These are phyloP conservation scores for Geotrichum cucujoidarum DNA, from an alignment of 1,139 yeast species.

Conservation along the genomic window DNA sequence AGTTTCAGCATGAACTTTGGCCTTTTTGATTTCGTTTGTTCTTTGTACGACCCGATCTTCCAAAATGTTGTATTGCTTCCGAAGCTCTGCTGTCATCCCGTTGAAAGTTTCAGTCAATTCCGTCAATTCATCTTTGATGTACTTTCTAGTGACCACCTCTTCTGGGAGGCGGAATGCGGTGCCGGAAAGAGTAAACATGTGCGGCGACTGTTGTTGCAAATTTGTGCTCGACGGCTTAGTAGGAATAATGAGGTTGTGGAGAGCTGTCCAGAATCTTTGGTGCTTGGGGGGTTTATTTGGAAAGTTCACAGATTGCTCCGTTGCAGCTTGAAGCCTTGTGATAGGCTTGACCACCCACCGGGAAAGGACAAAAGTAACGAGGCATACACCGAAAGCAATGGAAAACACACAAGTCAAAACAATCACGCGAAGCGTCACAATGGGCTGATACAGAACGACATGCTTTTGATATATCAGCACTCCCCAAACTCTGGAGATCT, in stretches of 20 bases:
- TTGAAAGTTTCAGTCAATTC: conserved; percentile 89
- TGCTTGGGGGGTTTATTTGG: background rate
- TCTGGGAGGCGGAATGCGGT: conserved; percentile 33
- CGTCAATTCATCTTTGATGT: conserved; percentile 74
- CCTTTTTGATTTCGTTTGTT: conserved; percentile 73
- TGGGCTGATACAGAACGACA: conserved; percentile 58
- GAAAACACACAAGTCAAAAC: conserved; percentile 77
- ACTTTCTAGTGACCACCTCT: conserved; percentile 29
- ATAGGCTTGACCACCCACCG: conserved; percentile 87
- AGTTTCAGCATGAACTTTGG: conserved; percentile 42
- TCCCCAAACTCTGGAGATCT: conserved; percentile 57
- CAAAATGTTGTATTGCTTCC: conserved; percentile 72
- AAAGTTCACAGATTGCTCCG: conserved; percentile 50
- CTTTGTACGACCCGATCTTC: conserved; percentile 85
- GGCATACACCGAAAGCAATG: conserved; percentile 69
- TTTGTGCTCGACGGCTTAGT: conserved; percentile 1
- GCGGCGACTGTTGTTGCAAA: conserved; percentile 1
- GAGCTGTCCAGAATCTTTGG: background rate
- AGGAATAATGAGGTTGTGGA: background rate
- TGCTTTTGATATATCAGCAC: conserved; percentile 65
- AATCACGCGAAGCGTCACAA: conserved; percentile 58
- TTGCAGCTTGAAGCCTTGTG: conserved; percentile 73
- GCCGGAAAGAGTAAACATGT: background rate
- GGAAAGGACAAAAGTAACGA: conserved; percentile 75
- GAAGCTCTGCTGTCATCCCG: conserved; percentile 86